Base-by-base conservation (phyloP, 495 filamentous ascomycete genomes). In the Aspergillus cristatus region DNA sequence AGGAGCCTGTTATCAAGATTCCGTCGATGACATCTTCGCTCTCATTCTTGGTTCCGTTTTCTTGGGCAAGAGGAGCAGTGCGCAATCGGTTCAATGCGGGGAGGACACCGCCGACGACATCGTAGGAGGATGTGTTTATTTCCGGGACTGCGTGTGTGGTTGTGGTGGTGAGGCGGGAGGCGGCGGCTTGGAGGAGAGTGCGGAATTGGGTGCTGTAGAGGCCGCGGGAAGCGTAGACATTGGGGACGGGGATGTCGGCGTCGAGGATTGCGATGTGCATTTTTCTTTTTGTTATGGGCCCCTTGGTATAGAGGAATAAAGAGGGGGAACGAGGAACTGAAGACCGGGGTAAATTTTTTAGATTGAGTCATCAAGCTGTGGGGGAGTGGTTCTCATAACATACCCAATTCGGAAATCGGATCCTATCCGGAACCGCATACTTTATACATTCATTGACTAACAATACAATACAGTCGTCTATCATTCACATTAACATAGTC, bases 211-310 rank as follows among this genome's bases (percentile, higher is more conserved):
- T 57, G 33, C 55, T 62, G 43, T 62, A 65, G 28, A 67, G 47
- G 28, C 63, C 61, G 3, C 57, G 59, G 14, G 47, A 29, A 20
- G 36, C 34, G 43, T 65, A 65, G 38, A 65, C 53, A 24, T 51
- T 38, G 22, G 53, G 53, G 13, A 60, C 57, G 31, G 63, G 63
- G 16, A 63, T 39, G 43, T 67, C 63, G 31, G 52, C 43, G 43
- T 69, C 65, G 26, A 69, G 50, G 32, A 63, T 50, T 17, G 65
- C 65, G 43, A 69, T 50, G 45, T 69, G 65, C 43, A 63, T 53
- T 11, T 16, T 30, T 3, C n/a, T 30, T 30, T 40, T 20, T 32
- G 12, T 14, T 13, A 1, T 30, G 8, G 7, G 32, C 37, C 1
- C 26, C 33, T 18, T 26, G 16, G 41, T 35, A 28, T 31, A 32